Base-by-base conservation (phyloP, 2,329 filamentous ascomycete genomes). In the Colletotrichum limetticola region DNA sequence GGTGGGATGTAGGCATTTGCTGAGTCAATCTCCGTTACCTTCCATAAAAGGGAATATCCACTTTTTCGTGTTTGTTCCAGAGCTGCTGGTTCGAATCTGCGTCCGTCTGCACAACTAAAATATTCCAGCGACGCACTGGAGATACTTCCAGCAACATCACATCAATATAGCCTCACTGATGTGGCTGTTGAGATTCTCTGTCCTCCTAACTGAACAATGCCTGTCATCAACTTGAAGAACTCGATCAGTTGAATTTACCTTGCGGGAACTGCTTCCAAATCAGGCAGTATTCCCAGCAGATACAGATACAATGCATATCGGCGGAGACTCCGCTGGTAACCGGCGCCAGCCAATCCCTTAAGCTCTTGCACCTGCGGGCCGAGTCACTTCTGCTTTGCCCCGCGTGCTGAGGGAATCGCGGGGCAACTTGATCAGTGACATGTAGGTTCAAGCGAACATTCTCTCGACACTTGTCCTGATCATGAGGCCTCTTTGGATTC, bases 361-460 rank as follows among this genome's bases (percentile, higher is more conserved):
- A n/a, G 16, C 42, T 19, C 49, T 26, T 19, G 16, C 9, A 24
- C 28, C 26, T 63, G 60, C 46, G 16, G 57, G 63, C 68, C 62
- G 68, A 71, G 68, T 66, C 46, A 71, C 62, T 24, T 19, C 61
- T 63, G n/a, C 19, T 62, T n/a, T 57, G 66, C 66, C 66, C 66
- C 52, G 66, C 59, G 37, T 64, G 9, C 37, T 32, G 61, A 37
- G 59, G 46, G 46, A 12, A 28, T n/a, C 57, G 56, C 66, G 49
- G 46, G 22, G 32, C 37, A 53, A 49, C 22, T 63, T 19, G 52
- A 37, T 26, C 46, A 49, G 61, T 12, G 37, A 12, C 66, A 24
- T 62, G 16, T 5, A 59, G 26, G 12, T 14, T 24, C 32, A 46
- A 35, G 32, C 30, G 30, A 49, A 24, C 16, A 53, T 32, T 62